Evolutionary conservation across 2,329 filamentous ascomycete genomes (phyloP), one percentile per base, ranked within the genome.

Genomic region (Fusarium equiseti): DNA sequence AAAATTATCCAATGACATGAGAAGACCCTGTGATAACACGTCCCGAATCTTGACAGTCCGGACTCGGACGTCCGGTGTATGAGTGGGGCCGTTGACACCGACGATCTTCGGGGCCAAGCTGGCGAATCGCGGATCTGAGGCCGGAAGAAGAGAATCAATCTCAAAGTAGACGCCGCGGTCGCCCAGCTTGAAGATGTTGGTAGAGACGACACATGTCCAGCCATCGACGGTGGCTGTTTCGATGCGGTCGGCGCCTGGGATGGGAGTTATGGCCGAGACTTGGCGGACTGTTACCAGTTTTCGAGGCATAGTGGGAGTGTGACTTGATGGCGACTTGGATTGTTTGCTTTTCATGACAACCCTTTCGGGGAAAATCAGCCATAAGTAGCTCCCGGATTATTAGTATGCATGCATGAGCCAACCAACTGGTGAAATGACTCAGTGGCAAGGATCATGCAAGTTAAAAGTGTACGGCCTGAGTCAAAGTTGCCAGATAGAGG

Each of bases 121-220:
- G 18, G 67, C 62, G 38, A 66, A 75, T 42, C 73, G 69, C 18
- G 58, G 54, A 22, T 75, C 73, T 13, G 53, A 58, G 13, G 52
- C 62, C 42, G 73, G 73, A 5, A 75, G 59, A n/a, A 75, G 59
- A 31, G 66, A 68, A 59, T 74, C 73, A 20, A 75, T 74, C 46
- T 75, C 71, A 32, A 75, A 71, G 46, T 72, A 75, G 3, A 75
- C 46, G 2, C 63, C 73, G 9, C 56, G 43, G 31, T 72, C 73
- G 12, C 71, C 67, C 2, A 26, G 26, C 12, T 66, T n/a, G 29
- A 75, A 75, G 8, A 56, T 40, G 11, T 59, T 63, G 6, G 50
- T 27, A 15, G 57, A 26, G 20, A 75, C 70, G n/a, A 75, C 40
- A 48, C 73, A 74, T 22, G 59, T 68, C 73, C 73, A 75, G 38